Evolutionary conservation across 1,139 yeast species (phyloP), one percentile per base, ranked within the genome.

Genomic region (Kluyveromyces sp.): DNA sequence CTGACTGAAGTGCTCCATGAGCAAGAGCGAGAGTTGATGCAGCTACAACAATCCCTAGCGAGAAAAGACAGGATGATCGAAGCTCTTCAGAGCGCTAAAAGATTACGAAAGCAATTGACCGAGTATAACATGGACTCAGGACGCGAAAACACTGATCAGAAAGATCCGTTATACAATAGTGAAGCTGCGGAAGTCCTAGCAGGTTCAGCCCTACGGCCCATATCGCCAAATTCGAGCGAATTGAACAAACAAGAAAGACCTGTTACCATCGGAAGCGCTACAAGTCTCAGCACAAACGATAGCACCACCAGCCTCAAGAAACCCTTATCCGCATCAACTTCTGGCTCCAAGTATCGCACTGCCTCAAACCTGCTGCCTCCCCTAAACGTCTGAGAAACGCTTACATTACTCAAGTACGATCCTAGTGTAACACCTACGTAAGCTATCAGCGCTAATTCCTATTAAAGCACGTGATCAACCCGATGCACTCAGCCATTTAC

Each of bases 51-150:
- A 47, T 70, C 75, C 41, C 63, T 85, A 42, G 73, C 74, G 43
- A 76, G 77, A 53, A 88, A 87, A 60, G 95, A 87, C 53, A 80
- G 81, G 41, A 80, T 88, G 49, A 85, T 88, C 45, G 76, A 76
- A 49, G 88, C 94, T 8, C 68, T 88, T 40, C 78, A 80, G 36
- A 75, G 80, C 45, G 75, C 82, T 1, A 70, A 76, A 32, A 69
- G 77, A 49, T 64, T 77, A 40, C 68, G 83, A 31, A 25, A 31
- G 4, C 35, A 38, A 8, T 17, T 38, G 3, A 28, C 35, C 8
- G 41, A 30, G 17, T 38, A 13, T 32, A 17, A 17, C 22, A 13
- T 6, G 11, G 9, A 33, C 36, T n/a, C 22, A 6, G 15, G 8
- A 25, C 22, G 3, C 18, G 33, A 15, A 12, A n/a, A 30, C 33